Conservation (phyloP, 257 asterid species). For the Oldenlandia corymbosa region DNA sequence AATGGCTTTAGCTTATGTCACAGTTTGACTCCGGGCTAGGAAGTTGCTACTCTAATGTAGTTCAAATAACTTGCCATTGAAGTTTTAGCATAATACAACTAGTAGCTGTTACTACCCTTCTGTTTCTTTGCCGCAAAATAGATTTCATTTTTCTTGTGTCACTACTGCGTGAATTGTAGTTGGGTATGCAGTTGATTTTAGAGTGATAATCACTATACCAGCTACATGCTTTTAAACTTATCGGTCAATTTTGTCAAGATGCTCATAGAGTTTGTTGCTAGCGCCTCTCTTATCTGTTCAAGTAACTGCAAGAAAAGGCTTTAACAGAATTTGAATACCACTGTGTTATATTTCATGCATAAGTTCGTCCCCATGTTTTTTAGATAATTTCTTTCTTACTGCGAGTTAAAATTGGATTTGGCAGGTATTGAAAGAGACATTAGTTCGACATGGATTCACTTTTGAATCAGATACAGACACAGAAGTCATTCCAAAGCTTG, state of each 20-base stretch:
- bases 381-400: constrained; percentile 6
- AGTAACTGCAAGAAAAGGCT: not conserved
- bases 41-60: no score
- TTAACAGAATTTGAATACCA: not conserved
- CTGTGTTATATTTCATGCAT: not conserved
- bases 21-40: not conserved
- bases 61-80: no score
- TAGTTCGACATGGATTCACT: constrained; percentile 86
- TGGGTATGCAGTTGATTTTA: not conserved
- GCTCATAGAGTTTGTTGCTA: not conserved
- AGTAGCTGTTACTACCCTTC: no score
- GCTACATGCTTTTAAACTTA: not conserved
- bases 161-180: not conserved
- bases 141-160: not conserved
- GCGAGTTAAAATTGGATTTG: constrained; percentile 15
- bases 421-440: constrained; percentile 85
- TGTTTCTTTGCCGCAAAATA: not conserved
- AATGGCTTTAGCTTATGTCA: not conserved
- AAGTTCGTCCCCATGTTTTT: not conserved
- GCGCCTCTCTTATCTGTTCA: not conserved
- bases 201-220: not conserved
- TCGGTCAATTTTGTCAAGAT: not conserved
- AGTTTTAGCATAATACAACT: no score
- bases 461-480: constrained; percentile 97
- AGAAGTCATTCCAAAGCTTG: constrained; percentile 98